Evolutionary conservation across 2,329 filamentous ascomycete genomes (phyloP).

Genomic region (Venturia effusa): DNA sequence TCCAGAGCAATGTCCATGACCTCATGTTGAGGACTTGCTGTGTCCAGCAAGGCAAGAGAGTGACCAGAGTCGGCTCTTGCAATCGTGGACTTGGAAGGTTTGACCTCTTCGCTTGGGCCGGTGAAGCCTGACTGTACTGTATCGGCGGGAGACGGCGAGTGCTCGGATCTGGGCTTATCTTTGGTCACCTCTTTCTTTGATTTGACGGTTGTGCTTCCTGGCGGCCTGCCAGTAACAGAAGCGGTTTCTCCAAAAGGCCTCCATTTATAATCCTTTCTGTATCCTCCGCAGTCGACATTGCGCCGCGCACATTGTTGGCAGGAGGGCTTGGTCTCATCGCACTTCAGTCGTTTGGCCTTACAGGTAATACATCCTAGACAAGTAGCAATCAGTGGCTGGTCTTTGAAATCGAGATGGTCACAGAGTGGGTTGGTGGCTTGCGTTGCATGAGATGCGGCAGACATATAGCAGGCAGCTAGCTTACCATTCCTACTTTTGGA

Average conservation of each 20-base stretch:
- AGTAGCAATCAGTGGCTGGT: background rate
- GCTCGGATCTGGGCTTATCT: background rate
- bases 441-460: background rate
- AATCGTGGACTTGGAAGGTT: background rate
- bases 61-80: background rate
- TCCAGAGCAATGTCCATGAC: background rate
- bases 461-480: no score
- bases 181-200: conserved; percentile 19
- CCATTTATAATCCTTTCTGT: conserved; percentile 70
- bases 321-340: conserved; percentile 59
- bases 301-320: conserved; percentile 57
- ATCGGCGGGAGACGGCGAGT: background rate
- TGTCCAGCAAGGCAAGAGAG: background rate
- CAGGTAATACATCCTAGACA: conserved; percentile 57
- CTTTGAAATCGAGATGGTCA: background rate
- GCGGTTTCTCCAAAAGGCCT: conserved; percentile 55
- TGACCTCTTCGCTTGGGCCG: background rate
- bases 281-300: conserved; percentile 57
- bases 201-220: conserved; percentile 33
- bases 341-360: conserved; percentile 63
- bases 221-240: conserved; percentile 33
- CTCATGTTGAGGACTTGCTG: background rate
- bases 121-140: background rate
- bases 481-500: conserved; percentile 67
- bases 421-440: background rate